Base-by-base conservation (phyloP, 305 asterid species). In the Solanum hybrid region DNA sequence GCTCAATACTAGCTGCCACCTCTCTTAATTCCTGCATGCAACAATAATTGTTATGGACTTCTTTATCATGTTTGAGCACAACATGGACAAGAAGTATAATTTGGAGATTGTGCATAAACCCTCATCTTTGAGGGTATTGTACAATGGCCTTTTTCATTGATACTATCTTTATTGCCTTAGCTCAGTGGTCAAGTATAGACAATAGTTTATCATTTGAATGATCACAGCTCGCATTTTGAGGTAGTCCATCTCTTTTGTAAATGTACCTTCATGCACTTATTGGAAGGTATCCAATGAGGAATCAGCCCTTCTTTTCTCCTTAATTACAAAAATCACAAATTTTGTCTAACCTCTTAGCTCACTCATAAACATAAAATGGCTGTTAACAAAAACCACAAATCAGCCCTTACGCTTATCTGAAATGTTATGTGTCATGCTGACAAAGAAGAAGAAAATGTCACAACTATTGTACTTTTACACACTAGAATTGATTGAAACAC, bases 1-100 rank as follows among this genome's bases (percentile, higher is more conserved):
- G 95, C 93, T 94, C 96, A 75, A 95, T 91, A 51, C 94, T 96
- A 70, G 95, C 92, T 89, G 92, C 92, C 29, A 96, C 97, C 13
- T 93, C 97, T 93, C 98, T 93, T 29, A 95, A 93, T 93, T 93
- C 98, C 97, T 97, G 93, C 91, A 89, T 76, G 27, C 76, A 79
- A 34, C 36, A 36, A 41, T 70, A 36, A 11, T 29, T 26, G 17
- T 65, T 76, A n/a, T 79, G 34, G 45, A 88, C 76, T 72, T 70
- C 1, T 29, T 34, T 61, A 0, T 38, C 51, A 72, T 70, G 72
- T 78, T 70, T 26, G 51, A 37, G 17, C 13, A 57, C 45, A 57
- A 85, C 88, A 3, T 85, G 41, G 20, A 85, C 77, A 85, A 57
- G 22, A 31, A 20, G 13, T 20, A 32, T 57, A 57, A 84, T 57